phyloP scores from a whole-genome alignment of 768 basidiomycete species.

The Tephrocybe sp. region DNA sequence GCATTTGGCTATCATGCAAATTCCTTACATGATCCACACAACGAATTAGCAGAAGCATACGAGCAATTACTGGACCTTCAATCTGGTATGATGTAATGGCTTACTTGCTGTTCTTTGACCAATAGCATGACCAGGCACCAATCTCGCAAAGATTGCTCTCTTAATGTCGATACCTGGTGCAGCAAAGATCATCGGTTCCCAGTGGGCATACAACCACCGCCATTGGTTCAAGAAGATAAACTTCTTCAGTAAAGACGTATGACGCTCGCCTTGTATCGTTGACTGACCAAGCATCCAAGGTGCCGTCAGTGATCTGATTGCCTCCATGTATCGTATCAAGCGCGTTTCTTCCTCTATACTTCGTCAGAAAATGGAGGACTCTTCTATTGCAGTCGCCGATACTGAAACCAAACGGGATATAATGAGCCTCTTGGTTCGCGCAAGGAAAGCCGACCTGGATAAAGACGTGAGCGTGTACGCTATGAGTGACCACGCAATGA shows the following conservation, averaged over 20 bases:
- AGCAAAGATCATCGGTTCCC: slow-evolving; percentile 27
- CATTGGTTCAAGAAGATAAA: slow-evolving; percentile 8
- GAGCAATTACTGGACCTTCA: slow-evolving; percentile 41
- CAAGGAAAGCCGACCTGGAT: slow-evolving; percentile 36
- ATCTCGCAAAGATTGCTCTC: slow-evolving; percentile 34
- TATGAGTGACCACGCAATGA: slow-evolving; percentile 47
- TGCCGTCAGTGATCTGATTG: slow-evolving; percentile 4
- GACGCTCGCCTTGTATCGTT: background rate
- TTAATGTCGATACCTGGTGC: slow-evolving; percentile 36
- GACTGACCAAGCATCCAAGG: background rate
- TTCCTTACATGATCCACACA: slow-evolving; percentile 42
- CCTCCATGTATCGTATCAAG: slow-evolving; percentile 40
- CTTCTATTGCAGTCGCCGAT: slow-evolving; percentile 30
- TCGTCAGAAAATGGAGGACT: slow-evolving; percentile 37
- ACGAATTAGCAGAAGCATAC: slow-evolving; percentile 48
- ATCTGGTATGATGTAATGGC: slow-evolving; percentile 22
- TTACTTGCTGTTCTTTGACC: background rate
- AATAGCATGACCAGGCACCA: slow-evolving; percentile 18
- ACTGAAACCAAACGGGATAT: slow-evolving; percentile 45
- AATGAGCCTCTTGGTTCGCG: slow-evolving; percentile 49
- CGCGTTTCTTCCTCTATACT: slow-evolving; percentile 38
- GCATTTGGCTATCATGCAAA: slow-evolving; percentile 48
- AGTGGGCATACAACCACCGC: slow-evolving; percentile 27
- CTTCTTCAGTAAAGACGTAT: slow-evolving; percentile 7
- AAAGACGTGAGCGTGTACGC: slow-evolving; percentile 34